Evolutionary conservation across 2,329 filamentous ascomycete genomes (phyloP).

Genomic region (Calonectria fujianensis): DNA sequence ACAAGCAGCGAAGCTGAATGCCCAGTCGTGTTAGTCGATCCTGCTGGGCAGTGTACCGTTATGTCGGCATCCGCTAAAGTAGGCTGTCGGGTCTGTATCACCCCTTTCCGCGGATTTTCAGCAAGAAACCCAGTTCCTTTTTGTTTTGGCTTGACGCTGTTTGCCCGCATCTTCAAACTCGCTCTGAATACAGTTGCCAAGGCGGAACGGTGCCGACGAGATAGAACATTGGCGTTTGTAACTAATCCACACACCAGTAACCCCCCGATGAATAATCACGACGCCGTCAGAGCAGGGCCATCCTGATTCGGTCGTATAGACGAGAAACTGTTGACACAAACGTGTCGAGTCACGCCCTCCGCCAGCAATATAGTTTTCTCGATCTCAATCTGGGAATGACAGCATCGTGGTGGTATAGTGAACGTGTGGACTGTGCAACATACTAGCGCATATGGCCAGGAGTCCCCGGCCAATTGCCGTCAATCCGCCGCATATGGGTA

Average conservation of each 20-base stretch:
- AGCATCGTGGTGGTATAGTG: not conserved
- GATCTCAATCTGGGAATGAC: not conserved
- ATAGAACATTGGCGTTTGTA: not conserved
- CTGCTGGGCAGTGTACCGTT: not conserved
- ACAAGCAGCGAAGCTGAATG: not conserved
- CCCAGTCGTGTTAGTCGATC: not conserved
- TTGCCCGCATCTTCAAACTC: not conserved
- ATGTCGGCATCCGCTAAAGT: not conserved
- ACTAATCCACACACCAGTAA: not conserved
- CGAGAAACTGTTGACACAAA: not conserved
- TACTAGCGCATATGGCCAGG: not conserved
- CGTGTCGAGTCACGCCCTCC: not conserved
- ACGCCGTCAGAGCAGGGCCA: not conserved
- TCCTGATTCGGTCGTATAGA: not conserved
- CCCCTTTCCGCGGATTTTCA: not conserved
- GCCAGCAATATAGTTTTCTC: not conserved
- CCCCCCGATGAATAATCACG: not conserved
- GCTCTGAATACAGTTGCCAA: not conserved
- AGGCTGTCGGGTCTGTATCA: not conserved
- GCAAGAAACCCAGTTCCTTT: not conserved
- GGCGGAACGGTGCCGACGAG: not conserved
- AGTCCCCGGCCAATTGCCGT: not conserved
- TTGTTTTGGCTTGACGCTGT: not conserved
- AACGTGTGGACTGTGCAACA: conserved; percentile 26
- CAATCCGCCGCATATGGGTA: conserved; percentile 15